Percentiles rank a stretch among this genome's conserved stretches.
phyloP scores from a whole-genome alignment of 345 rosid genomes.

The Gossypium longicalyx region DNA sequence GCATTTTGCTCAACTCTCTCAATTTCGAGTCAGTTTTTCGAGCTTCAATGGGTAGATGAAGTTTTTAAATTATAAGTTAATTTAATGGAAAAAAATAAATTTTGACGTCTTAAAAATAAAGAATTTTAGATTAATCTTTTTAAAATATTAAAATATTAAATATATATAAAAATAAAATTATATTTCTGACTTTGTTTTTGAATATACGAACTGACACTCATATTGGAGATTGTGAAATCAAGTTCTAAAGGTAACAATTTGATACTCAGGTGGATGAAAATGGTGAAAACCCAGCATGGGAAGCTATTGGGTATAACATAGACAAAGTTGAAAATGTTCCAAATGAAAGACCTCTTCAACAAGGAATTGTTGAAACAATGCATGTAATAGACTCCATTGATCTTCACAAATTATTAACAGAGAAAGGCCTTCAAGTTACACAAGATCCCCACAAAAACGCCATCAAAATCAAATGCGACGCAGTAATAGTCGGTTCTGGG shows the following conservation, averaged over 20 bases:
- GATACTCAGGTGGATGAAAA: constrained; percentile 48
- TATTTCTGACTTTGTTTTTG: too few relatives aligned
- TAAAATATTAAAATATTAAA: too few relatives aligned
- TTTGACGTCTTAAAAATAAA: too few relatives aligned
- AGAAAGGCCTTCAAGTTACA: constrained; percentile 51
- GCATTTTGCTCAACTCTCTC: too few relatives aligned
- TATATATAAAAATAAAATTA: too few relatives aligned
- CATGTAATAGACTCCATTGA: constrained; percentile 35
- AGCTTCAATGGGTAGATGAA: too few relatives aligned
- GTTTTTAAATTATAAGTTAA: too few relatives aligned
- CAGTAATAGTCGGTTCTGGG: constrained; percentile 74
- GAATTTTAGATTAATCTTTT: too few relatives aligned
- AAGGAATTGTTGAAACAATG: constrained; percentile 60
- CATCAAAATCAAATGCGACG: constrained; percentile 66
- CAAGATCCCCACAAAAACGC: constrained; percentile 22
- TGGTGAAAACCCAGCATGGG: constrained; percentile 70
- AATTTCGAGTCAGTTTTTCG: too few relatives aligned
- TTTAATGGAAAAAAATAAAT: too few relatives aligned
- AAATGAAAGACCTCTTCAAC: constrained; percentile 58
- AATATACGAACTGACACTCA: too few relatives aligned
- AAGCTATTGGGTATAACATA: constrained; percentile 55
- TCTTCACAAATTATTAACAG: constrained; percentile 37
- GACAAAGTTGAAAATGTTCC: constrained; percentile 20
- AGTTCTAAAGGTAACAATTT: neutral
- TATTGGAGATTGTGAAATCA: too few relatives aligned